Percentiles rank a stretch among this genome's conserved stretches.
Conservation (phyloP, 768 basidiomycete genomes). For the Neoboletus brunneissimus region DNA sequence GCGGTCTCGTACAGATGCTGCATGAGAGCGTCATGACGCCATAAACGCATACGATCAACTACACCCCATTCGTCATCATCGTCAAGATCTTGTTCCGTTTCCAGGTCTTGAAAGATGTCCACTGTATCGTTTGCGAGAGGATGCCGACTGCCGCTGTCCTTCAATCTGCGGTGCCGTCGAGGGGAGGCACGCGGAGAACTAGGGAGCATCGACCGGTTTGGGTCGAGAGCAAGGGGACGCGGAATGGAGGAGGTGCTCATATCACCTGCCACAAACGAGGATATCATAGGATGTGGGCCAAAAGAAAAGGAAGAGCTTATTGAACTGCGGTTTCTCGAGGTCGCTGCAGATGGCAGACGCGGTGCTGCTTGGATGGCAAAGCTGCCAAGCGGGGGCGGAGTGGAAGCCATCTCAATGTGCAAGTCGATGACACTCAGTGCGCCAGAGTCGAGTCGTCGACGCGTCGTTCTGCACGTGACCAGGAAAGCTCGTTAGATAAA, state of each 20-base stretch:
- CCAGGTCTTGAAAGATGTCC: slow-evolving; percentile 72
- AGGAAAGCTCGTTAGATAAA: background rate
- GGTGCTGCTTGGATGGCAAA: slow-evolving; percentile 48
- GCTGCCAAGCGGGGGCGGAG: slow-evolving; percentile 47
- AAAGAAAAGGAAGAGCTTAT: slow-evolving; percentile 83
- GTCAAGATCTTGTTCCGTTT: slow-evolving; percentile 56
- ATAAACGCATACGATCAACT: slow-evolving; percentile 93
- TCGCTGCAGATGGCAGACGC: slow-evolving; percentile 51
- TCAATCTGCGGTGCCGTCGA: slow-evolving; percentile 51
- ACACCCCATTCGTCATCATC: slow-evolving; percentile 76
- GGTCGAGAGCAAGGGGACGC: slow-evolving; percentile 65
- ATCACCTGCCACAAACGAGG: slow-evolving; percentile 66
- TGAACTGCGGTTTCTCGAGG: slow-evolving; percentile 60
- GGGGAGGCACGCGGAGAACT: slow-evolving; percentile 74
- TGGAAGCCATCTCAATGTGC: slow-evolving; percentile 34
- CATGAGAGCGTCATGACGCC: slow-evolving; percentile 98
- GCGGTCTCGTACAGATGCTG: slow-evolving; percentile 98
- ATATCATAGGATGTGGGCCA: slow-evolving; percentile 71
- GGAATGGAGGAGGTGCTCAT: slow-evolving; percentile 55
- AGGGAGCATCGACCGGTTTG: slow-evolving; percentile 74
- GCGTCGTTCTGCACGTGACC: slow-evolving; percentile 23
- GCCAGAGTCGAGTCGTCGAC: background rate
- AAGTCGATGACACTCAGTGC: too few species aligned
- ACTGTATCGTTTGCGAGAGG: slow-evolving; percentile 75
- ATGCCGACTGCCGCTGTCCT: slow-evolving; percentile 55